These are phyloP conservation scores for Cocos nucifera DNA, from an alignment of 176 grass and related monocot species.

Conservation along the genomic window DNA sequence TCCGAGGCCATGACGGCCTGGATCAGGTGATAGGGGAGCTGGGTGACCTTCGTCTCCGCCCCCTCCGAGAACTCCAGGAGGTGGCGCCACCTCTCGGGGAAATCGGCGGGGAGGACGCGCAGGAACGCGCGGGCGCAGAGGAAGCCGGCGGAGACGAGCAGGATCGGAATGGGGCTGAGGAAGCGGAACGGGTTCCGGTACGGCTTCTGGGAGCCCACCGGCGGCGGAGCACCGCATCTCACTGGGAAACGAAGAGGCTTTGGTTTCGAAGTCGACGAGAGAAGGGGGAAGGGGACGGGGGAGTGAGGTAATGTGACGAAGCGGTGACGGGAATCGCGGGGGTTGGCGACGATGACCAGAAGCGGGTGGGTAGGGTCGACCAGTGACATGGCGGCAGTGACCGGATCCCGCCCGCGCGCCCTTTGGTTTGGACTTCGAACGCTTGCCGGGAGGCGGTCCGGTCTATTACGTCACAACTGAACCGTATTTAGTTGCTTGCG, in stretches of 20 bases:
- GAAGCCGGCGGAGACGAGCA: neutral
- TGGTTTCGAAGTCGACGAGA: neutral
- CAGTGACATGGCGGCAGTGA: neutral
- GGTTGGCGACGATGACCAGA: neutral
- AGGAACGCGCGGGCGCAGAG: neutral
- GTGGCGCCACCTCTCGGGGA: neutral
- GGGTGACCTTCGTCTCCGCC: constrained; percentile 2
- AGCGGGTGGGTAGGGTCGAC: neutral
- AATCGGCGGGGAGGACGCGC: neutral
- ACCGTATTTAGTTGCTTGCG: neutral
- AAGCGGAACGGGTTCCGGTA: neutral
- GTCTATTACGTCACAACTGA: no score
- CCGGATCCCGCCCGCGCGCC: neutral
- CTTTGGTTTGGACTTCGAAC: neutral
- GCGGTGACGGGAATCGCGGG: neutral
- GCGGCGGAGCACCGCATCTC: neutral
- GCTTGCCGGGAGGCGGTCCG: neutral
- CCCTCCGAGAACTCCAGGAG: constrained; percentile 3
- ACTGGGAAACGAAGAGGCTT: neutral
- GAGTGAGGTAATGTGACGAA: neutral
- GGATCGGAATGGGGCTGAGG: neutral
- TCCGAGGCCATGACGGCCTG: neutral
- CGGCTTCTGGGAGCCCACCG: neutral
- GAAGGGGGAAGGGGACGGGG: no score
- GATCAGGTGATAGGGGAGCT: neutral